These are phyloP conservation scores for Podospora australis DNA, from an alignment of 495 filamentous ascomycete genomes.

Conservation along the genomic window DNA sequence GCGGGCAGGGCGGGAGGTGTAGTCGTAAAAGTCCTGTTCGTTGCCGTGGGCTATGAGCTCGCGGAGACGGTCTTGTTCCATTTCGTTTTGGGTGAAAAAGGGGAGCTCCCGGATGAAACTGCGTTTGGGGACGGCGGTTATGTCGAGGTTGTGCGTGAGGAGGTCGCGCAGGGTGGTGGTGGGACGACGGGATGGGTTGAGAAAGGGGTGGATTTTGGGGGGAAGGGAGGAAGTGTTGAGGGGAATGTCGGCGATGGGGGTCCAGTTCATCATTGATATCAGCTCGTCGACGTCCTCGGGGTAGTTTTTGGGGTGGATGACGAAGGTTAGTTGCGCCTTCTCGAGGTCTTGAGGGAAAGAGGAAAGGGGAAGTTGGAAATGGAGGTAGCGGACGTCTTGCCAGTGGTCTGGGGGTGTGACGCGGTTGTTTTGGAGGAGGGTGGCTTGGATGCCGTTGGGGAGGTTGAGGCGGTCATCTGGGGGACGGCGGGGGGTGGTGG, in stretches of 20 bases:
- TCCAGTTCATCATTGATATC: slow-evolving; percentile 72
- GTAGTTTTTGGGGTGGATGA: slow-evolving; percentile 83
- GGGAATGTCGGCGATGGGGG: slow-evolving; percentile 55
- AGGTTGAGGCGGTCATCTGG: slow-evolving; percentile 49
- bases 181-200: not conserved
- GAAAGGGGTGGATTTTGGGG: slow-evolving; percentile 9
- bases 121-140: slow-evolving; percentile 81
- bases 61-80: slow-evolving; percentile 71
- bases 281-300: slow-evolving; percentile 67
- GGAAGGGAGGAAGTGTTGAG: slow-evolving; percentile 10
- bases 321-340: slow-evolving; percentile 60
- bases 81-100: slow-evolving; percentile 61
- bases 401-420: slow-evolving; percentile 73
- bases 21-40: slow-evolving; percentile 90
- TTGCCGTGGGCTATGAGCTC: slow-evolving; percentile 75
- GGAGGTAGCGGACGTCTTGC: slow-evolving; percentile 87
- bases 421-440: slow-evolving; percentile 54
- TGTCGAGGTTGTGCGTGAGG: slow-evolving; percentile 74
- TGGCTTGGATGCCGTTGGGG: slow-evolving; percentile 39
- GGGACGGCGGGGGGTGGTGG: slow-evolving; percentile 22
- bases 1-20: slow-evolving; percentile 84
- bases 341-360: too few relatives aligned
- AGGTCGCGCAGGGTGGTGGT: slow-evolving; percentile 62
- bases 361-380: too few relatives aligned
- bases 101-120: slow-evolving; percentile 73